These are phyloP conservation scores for Tylopilus orsonianus DNA, from an alignment of 1,284 basidiomycete genomes.

Conservation along the genomic window DNA sequence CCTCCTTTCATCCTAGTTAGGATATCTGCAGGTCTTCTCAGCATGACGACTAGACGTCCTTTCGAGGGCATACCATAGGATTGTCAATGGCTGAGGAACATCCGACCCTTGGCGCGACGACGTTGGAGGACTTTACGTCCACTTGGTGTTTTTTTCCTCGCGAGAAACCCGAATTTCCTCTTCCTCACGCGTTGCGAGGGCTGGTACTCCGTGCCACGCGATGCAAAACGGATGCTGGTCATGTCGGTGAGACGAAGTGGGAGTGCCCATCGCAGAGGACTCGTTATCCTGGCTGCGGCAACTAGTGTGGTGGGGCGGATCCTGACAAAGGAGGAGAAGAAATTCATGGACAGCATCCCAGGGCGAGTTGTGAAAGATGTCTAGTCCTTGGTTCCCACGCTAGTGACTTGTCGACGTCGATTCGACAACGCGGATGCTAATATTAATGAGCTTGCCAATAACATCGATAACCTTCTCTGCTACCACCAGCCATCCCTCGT, in stretches of 20 bases:
- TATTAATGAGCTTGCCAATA: neutral
- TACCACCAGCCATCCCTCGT: constrained; percentile 2
- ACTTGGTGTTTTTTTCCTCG: constrained; percentile 32
- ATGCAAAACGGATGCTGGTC: constrained; percentile 33
- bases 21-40: constrained; percentile 1
- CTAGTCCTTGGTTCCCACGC: constrained; percentile 25
- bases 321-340: constrained; percentile 28
- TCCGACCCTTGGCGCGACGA: constrained; percentile 40
- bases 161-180: constrained; percentile 34
- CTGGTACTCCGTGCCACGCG: constrained; percentile 38
- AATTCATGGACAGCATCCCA: constrained; percentile 18
- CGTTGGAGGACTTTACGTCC: constrained; percentile 38
- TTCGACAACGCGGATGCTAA: neutral
- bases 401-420: neutral
- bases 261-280: constrained; percentile 24
- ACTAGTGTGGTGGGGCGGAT: constrained; percentile 23
- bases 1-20: neutral
- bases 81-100: constrained; percentile 41
- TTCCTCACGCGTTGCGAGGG: constrained; percentile 36
- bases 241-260: constrained; percentile 23
- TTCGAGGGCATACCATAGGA: constrained; percentile 14
- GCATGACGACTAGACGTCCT: neutral
- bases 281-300: constrained; percentile 15
- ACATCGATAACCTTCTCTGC: neutral
- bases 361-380: neutral